Conservation (phyloP, 2,329 filamentous ascomycete genomes). For the Epichloe hybrida region DNA sequence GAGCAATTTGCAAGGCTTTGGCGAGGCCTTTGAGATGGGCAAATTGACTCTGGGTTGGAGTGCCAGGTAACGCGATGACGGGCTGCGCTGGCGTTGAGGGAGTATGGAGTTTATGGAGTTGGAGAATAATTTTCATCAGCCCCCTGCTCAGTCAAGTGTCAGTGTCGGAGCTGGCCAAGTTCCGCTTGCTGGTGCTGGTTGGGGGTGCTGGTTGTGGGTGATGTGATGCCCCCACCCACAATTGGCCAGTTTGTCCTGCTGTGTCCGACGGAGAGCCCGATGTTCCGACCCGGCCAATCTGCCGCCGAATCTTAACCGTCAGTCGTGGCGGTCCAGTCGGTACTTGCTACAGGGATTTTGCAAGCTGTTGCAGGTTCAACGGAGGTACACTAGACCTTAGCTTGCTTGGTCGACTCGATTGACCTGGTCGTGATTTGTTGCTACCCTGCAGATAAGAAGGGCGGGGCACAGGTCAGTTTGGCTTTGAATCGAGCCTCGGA, state of each 20-base stretch:
- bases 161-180: background rate
- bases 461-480: no score
- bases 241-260: background rate
- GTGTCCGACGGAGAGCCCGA: background rate
- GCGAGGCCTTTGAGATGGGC: slow-evolving; percentile 10
- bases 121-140: slow-evolving; percentile 24
- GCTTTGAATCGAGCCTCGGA: no score
- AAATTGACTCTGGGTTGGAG: slow-evolving; percentile 13
- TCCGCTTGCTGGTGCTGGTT: background rate
- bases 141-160: background rate
- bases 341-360: no score
- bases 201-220: no score
- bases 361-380: no score
- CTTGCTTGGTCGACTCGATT: no score
- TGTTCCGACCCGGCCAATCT: background rate
- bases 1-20: slow-evolving; percentile 10
- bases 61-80: slow-evolving; percentile 19
- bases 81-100: slow-evolving; percentile 13
- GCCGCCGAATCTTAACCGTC: background rate
- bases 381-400: no score
- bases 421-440: no score
- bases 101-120: slow-evolving; percentile 6
- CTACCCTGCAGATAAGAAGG: no score
- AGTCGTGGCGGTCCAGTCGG: background rate
- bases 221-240: background rate